Percentiles rank a stretch among this genome's conserved stretches.
These are phyloP conservation scores for Sequoiadendron giganteum DNA, from an alignment of 75 land plant genomes.

Conservation along the genomic window DNA sequence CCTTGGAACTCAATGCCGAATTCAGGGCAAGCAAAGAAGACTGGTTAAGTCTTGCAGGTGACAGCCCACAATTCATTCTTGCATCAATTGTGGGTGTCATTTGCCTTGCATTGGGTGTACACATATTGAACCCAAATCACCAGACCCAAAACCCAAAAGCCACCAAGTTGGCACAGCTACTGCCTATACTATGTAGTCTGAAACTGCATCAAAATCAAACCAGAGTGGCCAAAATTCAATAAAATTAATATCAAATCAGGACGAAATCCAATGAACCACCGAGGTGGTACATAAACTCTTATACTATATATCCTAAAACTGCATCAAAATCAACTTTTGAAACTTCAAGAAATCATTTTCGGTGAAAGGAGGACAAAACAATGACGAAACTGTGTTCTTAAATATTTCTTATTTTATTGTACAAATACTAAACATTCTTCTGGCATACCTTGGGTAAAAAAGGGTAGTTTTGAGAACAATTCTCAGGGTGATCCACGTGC, in stretches of 20 bases:
- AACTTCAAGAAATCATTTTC: not conserved
- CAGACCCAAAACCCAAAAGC: not conserved
- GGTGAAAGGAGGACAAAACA: not conserved
- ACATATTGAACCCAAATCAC: not conserved
- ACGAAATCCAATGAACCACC: not conserved
- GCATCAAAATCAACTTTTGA: not conserved
- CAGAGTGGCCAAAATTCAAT: not conserved
- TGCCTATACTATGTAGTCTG: not conserved
- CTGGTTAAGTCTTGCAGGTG: not conserved
- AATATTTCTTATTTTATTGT: not conserved
- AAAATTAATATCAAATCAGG: not conserved
- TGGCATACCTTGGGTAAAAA: not conserved
- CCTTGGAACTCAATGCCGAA: not conserved
- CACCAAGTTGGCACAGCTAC: not conserved
- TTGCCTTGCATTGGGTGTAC: not conserved
- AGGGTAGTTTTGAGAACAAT: not conserved
- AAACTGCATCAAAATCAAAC: not conserved
- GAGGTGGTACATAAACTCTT: not conserved
- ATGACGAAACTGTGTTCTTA: not conserved
- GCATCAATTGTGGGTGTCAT: conserved; percentile 7
- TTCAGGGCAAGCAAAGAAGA: not conserved
- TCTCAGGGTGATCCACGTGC: not conserved
- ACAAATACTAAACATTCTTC: not conserved
- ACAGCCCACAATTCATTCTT: conserved; percentile 7
- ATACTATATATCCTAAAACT: not conserved